Base-by-base conservation (phyloP, 441 rosid species). In the Arabidopsis lyrata region DNA sequence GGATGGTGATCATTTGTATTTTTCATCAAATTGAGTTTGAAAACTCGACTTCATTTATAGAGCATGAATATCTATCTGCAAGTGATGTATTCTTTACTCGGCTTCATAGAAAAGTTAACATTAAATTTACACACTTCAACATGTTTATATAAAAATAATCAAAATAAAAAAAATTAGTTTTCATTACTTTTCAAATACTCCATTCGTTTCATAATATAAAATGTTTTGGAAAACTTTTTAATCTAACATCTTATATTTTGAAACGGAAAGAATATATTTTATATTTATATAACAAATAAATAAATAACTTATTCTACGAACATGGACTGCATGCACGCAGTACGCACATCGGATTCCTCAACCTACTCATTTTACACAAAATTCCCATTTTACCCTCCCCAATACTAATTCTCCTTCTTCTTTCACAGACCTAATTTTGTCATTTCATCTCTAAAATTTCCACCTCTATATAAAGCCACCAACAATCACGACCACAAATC, bases 1-100 rank as follows among this genome's bases (percentile, higher is more conserved):
- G 75, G 99, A 95, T 69, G 97, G 96, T 73, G 99, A 95, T 85
- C 88, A 91, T 78, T 90, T 95, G 84, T 90, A 84, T 83, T 61
- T 88, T 90, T 75, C 89, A 81, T 68, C 75, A 82, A 61, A 72
- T 78, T 56, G 80, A 83, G 64, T 59, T 27, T 53, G 83, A 81
- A 73, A 57, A 68, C 63, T 58, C 34, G 55, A 68, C 16, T 32
- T 11, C 67, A 48, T 80, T 71, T 24, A 79, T 78, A 80, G 68
- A 56, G 63, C 55, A 79, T 75, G 74, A 62, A 75, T 67, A 66
- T 64, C 31, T 67, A 66, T 64, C 31, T 44, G 38, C 56, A 73
- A 49, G 54, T 10, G 18, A n/a, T 66, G 61, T 74, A 48, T 12
- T 64, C 18, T 61, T 35, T 18, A 48, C 8, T 2, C 5, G 20